A percentile compares a stretch with the other conserved stretches of the same genome.
Evolutionary conservation across 768 basidiomycete genomes (phyloP).

Genomic region (Leccinum incarnatum): DNA sequence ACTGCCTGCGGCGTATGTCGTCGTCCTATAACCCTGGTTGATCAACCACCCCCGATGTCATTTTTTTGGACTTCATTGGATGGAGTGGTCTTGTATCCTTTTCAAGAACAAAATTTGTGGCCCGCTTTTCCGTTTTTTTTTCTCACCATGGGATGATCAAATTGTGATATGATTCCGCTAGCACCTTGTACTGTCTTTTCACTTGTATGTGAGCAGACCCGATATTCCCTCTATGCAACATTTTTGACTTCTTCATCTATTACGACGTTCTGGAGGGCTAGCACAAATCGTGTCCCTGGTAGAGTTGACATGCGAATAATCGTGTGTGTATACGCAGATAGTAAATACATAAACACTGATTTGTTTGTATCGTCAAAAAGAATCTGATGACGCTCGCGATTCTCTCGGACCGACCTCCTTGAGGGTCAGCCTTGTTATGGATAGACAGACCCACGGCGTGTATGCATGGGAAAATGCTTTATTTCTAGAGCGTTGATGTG

Average conservation of each 20-base stretch:
- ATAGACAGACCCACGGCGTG: not conserved
- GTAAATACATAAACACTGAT: not conserved
- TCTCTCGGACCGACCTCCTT: slow-evolving; percentile 10
- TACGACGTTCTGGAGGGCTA: not conserved
- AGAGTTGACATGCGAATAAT: not conserved
- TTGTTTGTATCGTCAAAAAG: slow-evolving; percentile 1
- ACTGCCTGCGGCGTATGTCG: slow-evolving; percentile 2
- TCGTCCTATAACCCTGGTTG: not conserved
- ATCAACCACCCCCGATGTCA: not conserved
- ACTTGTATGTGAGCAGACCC: slow-evolving; percentile 4
- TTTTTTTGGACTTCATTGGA: slow-evolving; percentile 6
- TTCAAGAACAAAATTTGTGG: slow-evolving; percentile 6
- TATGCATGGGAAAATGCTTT: not conserved
- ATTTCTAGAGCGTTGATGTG: slow-evolving; percentile 10
- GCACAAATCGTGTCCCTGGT: not conserved
- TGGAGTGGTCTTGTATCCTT: slow-evolving; percentile 11
- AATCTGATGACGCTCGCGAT: slow-evolving; percentile 8
- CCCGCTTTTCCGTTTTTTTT: slow-evolving; percentile 1
- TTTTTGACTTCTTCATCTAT: not conserved
- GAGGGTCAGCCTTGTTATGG: slow-evolving; percentile 7
- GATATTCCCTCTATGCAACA: not conserved
- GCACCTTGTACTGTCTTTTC: slow-evolving; percentile 6
- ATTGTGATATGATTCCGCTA: slow-evolving; percentile 6
- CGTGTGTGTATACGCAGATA: not conserved
- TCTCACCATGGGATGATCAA: not conserved